Percentiles rank a stretch among this genome's conserved stretches.
phyloP scores from a whole-genome alignment of 805 yeast genomes.

The Komagataella kurtzmanii region DNA sequence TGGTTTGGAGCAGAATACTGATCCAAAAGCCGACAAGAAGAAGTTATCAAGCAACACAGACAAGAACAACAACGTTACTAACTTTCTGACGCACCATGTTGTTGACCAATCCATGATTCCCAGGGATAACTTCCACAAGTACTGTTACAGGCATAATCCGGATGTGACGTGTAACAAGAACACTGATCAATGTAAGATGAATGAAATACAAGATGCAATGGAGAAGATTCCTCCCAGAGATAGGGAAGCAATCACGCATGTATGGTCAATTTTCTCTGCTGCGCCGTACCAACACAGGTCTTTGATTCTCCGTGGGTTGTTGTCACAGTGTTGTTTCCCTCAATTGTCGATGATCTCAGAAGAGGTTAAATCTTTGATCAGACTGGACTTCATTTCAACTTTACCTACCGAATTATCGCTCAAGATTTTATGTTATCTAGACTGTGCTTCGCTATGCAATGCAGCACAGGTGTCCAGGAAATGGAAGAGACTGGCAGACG shows the following conservation, averaged over 20 bases:
- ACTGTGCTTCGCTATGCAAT: conserved; percentile 83
- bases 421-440: conserved; percentile 77
- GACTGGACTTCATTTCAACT: conserved; percentile 78
- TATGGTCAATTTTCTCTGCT: conserved; percentile 74
- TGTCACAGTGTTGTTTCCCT: conserved; percentile 90
- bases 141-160: conserved; percentile 91
- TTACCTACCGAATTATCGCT: conserved; percentile 79
- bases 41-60: not conserved
- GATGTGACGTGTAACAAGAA: conserved; percentile 61
- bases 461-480: conserved; percentile 86
- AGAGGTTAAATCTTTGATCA: conserved; percentile 65
- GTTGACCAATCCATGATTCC: conserved; percentile 26
- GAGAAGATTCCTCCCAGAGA: conserved; percentile 56
- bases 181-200: conserved; percentile 52
- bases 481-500: conserved; percentile 89
- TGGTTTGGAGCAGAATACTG: not conserved
- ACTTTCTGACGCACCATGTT: conserved; percentile 19
- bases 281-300: conserved; percentile 60
- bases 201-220: conserved; percentile 41
- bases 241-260: conserved; percentile 64
- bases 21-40: not conserved
- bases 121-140: conserved; percentile 45
- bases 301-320: conserved; percentile 68
- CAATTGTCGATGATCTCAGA: conserved; percentile 78
- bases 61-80: conserved; percentile 15